Evolutionary conservation across 192 early-diverging fungal species (phyloP), one percentile per base, ranked within the genome.

Genomic region (Chytriomyces confervae): DNA sequence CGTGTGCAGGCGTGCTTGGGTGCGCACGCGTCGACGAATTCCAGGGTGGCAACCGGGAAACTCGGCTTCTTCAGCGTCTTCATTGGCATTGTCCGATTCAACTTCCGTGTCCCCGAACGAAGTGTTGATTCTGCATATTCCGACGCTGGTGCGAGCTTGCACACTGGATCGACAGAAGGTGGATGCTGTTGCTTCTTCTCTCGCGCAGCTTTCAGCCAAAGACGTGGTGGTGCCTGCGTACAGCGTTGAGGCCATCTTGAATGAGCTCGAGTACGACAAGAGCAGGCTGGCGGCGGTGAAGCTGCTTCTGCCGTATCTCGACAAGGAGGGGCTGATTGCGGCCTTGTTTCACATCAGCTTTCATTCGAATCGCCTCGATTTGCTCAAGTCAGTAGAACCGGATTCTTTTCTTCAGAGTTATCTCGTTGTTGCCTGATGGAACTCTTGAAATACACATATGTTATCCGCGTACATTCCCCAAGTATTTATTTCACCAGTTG

Each of bases 121-220:
- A 2, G 57, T 20, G 7, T 10, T 45, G 23, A 45, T 74, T 11
- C 61, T 74, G 53, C 61, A 16, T 16, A 16, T 74, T 36, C 60
- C 72, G 9, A 61, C 61, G 2, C 7, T 61, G 5, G 72, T 74
- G 53, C 72, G 72, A n/a, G n/a, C 16, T 7, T 74, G 72, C 72
- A 74, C 72, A 0, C 44, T 77, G 46, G 75, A 77, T 51, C 27
- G 75, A 29, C 66, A 77, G 46, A 65, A 68, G 46, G 24, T 77
- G 64, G 64, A 66, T 10, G 72, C 67, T 0, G 69, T 70, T 4
- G 20, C 11, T 7, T 23, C 46, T 18, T 7, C 46, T 16, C 60
- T 48, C 36, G 61, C 53, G 43, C 24, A 43, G 13, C 50, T 70
- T 16, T 20, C 69, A 16, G 49, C 50, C n/a, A 27, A 23, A 8